Base-by-base conservation (phyloP, 768 basidiomycete genomes). In the Naganishia randhawae region DNA sequence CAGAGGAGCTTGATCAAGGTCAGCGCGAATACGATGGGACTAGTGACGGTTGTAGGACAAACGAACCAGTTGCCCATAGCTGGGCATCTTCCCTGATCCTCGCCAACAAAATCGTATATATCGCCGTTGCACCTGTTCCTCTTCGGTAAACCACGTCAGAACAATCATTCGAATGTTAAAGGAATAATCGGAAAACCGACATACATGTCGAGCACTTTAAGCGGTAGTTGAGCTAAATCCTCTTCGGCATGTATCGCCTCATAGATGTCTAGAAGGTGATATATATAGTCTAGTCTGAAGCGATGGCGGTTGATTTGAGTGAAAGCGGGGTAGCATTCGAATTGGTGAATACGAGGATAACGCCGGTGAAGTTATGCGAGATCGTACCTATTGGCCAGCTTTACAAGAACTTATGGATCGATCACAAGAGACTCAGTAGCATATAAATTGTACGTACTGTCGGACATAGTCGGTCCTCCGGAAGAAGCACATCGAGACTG, bases 81-180 rank as follows among this genome's bases (percentile, higher is more conserved):
- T 73, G 73, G 86, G 89, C 90, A 4, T 70, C 76, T 6, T 82
- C 75, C 50, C 85, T 80, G 39, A 85, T 72, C 1, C 82, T 81
- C 71, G 87, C 88, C 0, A 83, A 85, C 0, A 98, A 82, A 1
- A 97, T 82, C 0, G 94, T 88, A 72, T 96, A 98, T 65, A 98
- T 91, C 0, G 86, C 89, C 0, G 90, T 90, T 8, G 92, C 88
- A 0, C 95, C 95, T 9, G 93, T 95, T 25, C 95, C 95, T 42
- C 92, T 91, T 71, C 35, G 25, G 32, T 27, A 19, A 17, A 10
- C 6, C 3, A 19, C 7, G 3, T 16, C 14, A 16, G 11, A 42
- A 53, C 13, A 25, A n/a, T 3, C 63, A 29, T 35, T 19, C 27
- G 22, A 45, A 31, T 32, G 35, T 37, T 10, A 39, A n/a, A 52